Evolutionary conservation across 116 monocot genomes (phyloP).

Genomic region (Posidonia oceanica): DNA sequence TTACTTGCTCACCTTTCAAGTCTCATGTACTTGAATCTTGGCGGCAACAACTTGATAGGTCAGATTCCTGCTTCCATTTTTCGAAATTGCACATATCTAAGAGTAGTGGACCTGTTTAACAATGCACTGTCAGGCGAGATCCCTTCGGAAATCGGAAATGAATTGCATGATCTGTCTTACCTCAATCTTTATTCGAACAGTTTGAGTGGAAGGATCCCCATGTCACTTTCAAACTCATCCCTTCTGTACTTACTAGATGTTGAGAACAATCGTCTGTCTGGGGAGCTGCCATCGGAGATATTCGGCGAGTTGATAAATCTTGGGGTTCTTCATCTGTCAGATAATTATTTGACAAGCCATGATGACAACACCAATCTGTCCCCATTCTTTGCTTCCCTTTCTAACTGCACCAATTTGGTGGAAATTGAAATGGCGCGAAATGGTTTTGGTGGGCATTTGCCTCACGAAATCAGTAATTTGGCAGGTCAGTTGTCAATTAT

Average conservation of each 20-base stretch:
- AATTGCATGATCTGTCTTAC: not conserved
- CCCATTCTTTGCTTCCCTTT: slow-evolving; percentile 14
- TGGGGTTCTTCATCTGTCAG: slow-evolving; percentile 9
- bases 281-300: slow-evolving; percentile 9
- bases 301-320: slow-evolving; percentile 4
- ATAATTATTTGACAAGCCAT: slow-evolving; percentile 17
- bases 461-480: not conserved
- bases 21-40: slow-evolving; percentile 9
- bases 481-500: not conserved
- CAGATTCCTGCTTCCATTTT: slow-evolving; percentile 10
- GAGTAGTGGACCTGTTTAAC: slow-evolving; percentile 6
- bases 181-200: slow-evolving; percentile 12
- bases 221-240: slow-evolving; percentile 10
- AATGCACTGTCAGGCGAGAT: slow-evolving; percentile 10
- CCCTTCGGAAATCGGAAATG: slow-evolving; percentile 4
- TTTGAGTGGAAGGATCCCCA: slow-evolving; percentile 3
- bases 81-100: slow-evolving; percentile 8
- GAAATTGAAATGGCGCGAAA: slow-evolving; percentile 66
- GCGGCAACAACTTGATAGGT: slow-evolving; percentile 9
- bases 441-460: slow-evolving; percentile 20
- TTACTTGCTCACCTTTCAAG: not conserved
- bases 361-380: slow-evolving; percentile 14
- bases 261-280: slow-evolving; percentile 6
- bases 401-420: slow-evolving; percentile 18
- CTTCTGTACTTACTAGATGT: slow-evolving; percentile 3